Evolutionary conservation across 495 filamentous ascomycete species (phyloP).

Genomic region (Penicillium pancosmium): DNA sequence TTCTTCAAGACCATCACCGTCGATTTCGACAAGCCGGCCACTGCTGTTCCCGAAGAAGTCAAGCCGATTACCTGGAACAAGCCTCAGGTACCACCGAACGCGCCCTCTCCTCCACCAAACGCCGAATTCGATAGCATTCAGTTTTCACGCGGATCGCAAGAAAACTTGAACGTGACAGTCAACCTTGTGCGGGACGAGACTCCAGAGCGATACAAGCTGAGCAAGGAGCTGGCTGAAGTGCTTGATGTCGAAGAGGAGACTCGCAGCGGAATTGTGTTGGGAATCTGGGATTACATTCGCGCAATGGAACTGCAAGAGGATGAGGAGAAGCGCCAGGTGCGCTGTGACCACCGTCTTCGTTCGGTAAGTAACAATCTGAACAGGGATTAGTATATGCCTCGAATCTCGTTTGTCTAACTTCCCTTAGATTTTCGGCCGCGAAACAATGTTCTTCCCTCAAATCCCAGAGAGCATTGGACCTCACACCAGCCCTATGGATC

Average conservation of each 20-base stretch:
- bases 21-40: constrained; percentile 72
- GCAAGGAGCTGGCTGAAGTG: constrained; percentile 76
- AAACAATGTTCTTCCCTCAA: constrained; percentile 85
- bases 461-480: constrained; percentile 72
- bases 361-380: constrained; percentile 57
- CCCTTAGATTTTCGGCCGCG: constrained; percentile 71
- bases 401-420: background rate
- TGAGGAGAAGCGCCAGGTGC: constrained; percentile 87
- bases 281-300: constrained; percentile 93
- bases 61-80: constrained; percentile 76
- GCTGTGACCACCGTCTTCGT: constrained; percentile 80
- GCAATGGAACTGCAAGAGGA: constrained; percentile 86
- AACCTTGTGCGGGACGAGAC: constrained; percentile 84
- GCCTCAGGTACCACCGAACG: constrained; percentile 57
- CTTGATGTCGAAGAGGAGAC: constrained; percentile 87
- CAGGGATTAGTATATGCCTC: background rate
- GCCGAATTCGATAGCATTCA: constrained; percentile 89
- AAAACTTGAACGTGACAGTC: constrained; percentile 89
- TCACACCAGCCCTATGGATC: constrained; percentile 78
- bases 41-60: constrained; percentile 51
- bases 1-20: constrained; percentile 93
- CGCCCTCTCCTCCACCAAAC: constrained; percentile 45
- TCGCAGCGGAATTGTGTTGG: constrained; percentile 80
- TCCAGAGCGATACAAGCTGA: constrained; percentile 80
- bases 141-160: constrained; percentile 88